Evolutionary conservation across 306 rosid species (phyloP).

Genomic region (Fragaria vesca): DNA sequence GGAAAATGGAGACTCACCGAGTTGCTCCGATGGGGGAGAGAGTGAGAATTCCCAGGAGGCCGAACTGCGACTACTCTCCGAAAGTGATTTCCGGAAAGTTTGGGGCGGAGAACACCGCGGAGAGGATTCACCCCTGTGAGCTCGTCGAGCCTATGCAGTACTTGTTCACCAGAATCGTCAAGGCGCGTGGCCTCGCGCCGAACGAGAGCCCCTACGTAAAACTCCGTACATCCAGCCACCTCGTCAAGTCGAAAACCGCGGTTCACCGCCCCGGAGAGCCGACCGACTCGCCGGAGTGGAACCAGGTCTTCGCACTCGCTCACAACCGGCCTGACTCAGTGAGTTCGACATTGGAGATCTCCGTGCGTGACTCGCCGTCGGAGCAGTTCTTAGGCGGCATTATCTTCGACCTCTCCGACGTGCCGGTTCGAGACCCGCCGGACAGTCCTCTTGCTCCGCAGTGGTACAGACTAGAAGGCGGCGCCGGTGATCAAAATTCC

Average conservation of each 20-base stretch:
- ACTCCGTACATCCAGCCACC: slow-evolving; percentile 49
- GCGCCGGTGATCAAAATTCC: slow-evolving; percentile 33
- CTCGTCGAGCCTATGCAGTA: slow-evolving; percentile 95
- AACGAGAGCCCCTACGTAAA: slow-evolving; percentile 55
- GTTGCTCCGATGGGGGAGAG: slow-evolving; percentile 44
- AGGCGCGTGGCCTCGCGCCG: slow-evolving; percentile 63
- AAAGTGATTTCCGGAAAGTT: slow-evolving; percentile 50
- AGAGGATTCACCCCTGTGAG: slow-evolving; percentile 68
- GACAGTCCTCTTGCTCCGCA: slow-evolving; percentile 57
- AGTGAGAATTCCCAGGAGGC: slow-evolving; percentile 53
- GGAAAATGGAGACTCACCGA: slow-evolving; percentile 62
- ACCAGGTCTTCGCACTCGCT: slow-evolving; percentile 60
- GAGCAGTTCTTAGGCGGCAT: slow-evolving; percentile 80
- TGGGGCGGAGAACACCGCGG: slow-evolving; percentile 29
- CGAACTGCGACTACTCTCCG: slow-evolving; percentile 64
- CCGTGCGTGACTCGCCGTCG: slow-evolving; percentile 62
- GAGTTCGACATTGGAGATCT: slow-evolving; percentile 58
- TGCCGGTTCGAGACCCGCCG: slow-evolving; percentile 48
- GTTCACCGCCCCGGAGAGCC: slow-evolving; percentile 56
- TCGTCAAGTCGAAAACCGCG: slow-evolving; percentile 48
- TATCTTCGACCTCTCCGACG: slow-evolving; percentile 48
- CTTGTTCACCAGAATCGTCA: slow-evolving; percentile 63
- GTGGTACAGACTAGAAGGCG: slow-evolving; percentile 50
- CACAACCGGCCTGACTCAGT: slow-evolving; percentile 49
- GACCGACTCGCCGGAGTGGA: slow-evolving; percentile 79